Conservation (phyloP, 2,329 filamentous ascomycete genomes). For the Fusarium fujikuroi region DNA sequence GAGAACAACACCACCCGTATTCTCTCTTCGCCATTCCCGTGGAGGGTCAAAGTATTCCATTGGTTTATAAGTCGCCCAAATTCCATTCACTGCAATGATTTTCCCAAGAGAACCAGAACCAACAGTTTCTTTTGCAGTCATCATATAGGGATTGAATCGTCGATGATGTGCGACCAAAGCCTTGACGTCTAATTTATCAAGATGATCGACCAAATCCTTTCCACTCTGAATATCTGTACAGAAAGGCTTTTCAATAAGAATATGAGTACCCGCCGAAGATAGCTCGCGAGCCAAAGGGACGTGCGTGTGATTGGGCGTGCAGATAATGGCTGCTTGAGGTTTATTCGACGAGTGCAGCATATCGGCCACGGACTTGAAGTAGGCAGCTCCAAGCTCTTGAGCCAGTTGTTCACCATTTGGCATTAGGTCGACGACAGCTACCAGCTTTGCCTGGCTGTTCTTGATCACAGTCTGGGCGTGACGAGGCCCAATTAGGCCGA, state of each 20-base stretch:
- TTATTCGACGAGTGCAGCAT: conserved; percentile 54
- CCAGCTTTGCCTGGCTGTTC: conserved; percentile 37
- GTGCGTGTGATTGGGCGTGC: conserved; percentile 69
- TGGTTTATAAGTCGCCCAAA: conserved; percentile 66
- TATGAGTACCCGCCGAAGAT: conserved; percentile 58
- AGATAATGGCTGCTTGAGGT: conserved; percentile 67
- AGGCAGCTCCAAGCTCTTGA: conserved; percentile 32
- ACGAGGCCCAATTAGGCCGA: conserved; percentile 46
- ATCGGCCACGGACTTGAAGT: conserved; percentile 50
- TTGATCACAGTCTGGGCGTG: conserved; percentile 46
- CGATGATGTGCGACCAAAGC: conserved; percentile 68
- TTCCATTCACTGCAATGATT: conserved; percentile 63
- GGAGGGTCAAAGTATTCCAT: conserved; percentile 60
- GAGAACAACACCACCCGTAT: conserved; percentile 59
- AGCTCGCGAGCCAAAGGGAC: conserved; percentile 61
- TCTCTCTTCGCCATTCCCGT: conserved; percentile 58
- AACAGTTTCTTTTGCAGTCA: conserved; percentile 59
- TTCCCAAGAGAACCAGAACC: conserved; percentile 54
- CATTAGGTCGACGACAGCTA: conserved; percentile 47
- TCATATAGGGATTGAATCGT: conserved; percentile 67
- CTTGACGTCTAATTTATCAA: conserved; percentile 49
- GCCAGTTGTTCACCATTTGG: conserved; percentile 37
- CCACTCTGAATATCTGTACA: conserved; percentile 55
- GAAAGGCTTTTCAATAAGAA: conserved; percentile 68
- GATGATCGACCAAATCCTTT: conserved; percentile 43